A percentile compares a stretch with the other conserved stretches of the same genome.
Evolutionary conservation across 2,329 filamentous ascomycete species (phyloP).

Genomic region (Rhytidhysteron rufulum): DNA sequence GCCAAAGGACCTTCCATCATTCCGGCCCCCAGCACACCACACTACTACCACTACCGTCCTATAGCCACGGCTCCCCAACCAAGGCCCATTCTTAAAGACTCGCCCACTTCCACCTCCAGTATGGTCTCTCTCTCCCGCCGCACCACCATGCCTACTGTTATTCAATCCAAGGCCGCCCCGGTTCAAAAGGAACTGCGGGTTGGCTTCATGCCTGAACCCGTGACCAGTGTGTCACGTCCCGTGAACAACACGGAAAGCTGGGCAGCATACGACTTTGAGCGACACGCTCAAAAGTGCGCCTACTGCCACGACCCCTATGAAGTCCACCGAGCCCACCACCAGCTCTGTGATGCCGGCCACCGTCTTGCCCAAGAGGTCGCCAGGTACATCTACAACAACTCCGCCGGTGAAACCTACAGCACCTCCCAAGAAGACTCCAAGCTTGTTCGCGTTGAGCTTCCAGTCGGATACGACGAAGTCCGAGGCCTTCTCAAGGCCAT

Average conservation of each 20-base stretch:
- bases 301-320: constrained; percentile 44
- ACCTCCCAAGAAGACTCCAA: constrained; percentile 36
- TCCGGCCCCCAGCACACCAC: constrained; percentile 17
- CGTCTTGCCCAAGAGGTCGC: constrained; percentile 44
- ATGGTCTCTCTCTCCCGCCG: constrained; percentile 29
- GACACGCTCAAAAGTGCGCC: constrained; percentile 43
- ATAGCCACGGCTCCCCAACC: constrained; percentile 27
- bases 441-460: constrained; percentile 44
- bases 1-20: constrained; percentile 22
- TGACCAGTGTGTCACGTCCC: constrained; percentile 38
- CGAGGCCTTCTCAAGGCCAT: constrained; percentile 39
- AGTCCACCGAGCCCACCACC: constrained; percentile 35
- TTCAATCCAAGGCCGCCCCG: constrained; percentile 22
- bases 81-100: constrained; percentile 29
- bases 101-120: constrained; percentile 17
- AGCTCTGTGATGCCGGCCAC: constrained; percentile 43
- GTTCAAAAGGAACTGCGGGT: constrained; percentile 31
- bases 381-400: constrained; percentile 40
- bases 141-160: constrained; percentile 31
- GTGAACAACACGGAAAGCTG: constrained; percentile 41
- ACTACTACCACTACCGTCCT: too few species aligned
- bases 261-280: constrained; percentile 47
- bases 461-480: constrained; percentile 38
- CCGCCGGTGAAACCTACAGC: constrained; percentile 32
- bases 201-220: constrained; percentile 34